phyloP scores from a whole-genome alignment of 306 rosid genomes.

The Sphenostylis stenocarpa region DNA sequence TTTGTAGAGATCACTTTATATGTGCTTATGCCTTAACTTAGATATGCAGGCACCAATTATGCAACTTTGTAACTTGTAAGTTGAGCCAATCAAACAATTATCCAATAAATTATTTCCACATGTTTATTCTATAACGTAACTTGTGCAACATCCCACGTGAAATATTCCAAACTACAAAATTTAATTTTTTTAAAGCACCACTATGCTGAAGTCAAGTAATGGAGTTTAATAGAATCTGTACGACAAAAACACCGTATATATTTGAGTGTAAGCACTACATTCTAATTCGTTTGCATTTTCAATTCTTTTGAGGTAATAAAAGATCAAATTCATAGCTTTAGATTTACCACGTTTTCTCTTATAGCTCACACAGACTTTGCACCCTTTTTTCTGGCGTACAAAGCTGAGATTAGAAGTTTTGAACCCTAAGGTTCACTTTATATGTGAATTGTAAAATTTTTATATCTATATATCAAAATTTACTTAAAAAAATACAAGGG shows the following conservation, averaged over 20 bases:
- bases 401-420: not conserved
- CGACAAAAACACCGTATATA: not conserved
- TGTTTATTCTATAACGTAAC: not conserved
- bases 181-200: not conserved
- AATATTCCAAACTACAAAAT: slow-evolving; percentile 6
- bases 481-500: too few relatives aligned
- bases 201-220: not conserved
- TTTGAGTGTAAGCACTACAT: not conserved
- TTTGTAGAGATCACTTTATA: slow-evolving; percentile 6
- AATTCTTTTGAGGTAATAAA: not conserved
- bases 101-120: not conserved
- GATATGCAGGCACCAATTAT: not conserved
- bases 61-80: not conserved
- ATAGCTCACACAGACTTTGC: not conserved
- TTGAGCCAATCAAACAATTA: not conserved
- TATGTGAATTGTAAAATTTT: too few relatives aligned
- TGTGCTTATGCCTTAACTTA: slow-evolving; percentile 8
- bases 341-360: not conserved
- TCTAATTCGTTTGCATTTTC: not conserved
- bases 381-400: not conserved
- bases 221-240: not conserved
- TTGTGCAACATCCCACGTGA: slow-evolving; percentile 18
- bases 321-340: not conserved
- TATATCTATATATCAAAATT: too few relatives aligned
- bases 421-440: not conserved